These are phyloP conservation scores for Nitzschia palea DNA, from an alignment of 108 stramenopile genomes.

Conservation along the genomic window DNA sequence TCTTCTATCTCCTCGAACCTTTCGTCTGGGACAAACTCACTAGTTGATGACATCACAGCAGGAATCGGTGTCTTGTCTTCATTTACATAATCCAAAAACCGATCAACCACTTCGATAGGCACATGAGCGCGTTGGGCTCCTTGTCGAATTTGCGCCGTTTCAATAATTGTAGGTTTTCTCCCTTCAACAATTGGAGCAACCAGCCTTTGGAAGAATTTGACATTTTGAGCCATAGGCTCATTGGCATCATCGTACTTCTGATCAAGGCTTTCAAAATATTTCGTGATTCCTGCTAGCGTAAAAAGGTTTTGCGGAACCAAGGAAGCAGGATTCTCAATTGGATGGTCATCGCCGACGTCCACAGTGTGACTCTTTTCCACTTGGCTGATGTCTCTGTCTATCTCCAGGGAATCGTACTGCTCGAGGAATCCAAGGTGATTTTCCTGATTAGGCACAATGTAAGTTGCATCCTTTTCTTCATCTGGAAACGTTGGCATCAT, in stretches of 20 bases:
- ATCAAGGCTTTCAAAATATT: slow-evolving; percentile 2
- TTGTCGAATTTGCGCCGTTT: slow-evolving; percentile 28
- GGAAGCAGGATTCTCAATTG: no score
- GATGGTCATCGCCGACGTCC: no score
- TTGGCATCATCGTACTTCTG: background rate
- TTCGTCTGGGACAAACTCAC: background rate
- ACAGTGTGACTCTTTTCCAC: no score
- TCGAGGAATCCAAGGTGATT: slow-evolving; percentile 10
- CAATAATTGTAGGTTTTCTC: slow-evolving; percentile 27
- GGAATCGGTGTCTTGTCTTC: slow-evolving; percentile 1
- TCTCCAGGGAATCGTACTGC: slow-evolving; percentile 12
- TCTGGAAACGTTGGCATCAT: background rate
- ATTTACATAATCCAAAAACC: slow-evolving; percentile 12
- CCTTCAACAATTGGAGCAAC: slow-evolving; percentile 19
- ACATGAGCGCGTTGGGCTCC: slow-evolving; percentile 21
- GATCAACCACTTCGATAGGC: slow-evolving; percentile 13
- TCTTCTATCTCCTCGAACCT: slow-evolving; percentile 28
- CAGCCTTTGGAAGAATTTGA: slow-evolving; percentile 16
- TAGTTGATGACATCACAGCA: background rate
- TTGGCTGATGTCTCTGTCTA: slow-evolving; percentile 3
- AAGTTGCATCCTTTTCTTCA: background rate
- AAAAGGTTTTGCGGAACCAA: background rate
- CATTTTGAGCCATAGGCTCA: background rate
- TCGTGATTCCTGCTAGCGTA: background rate
- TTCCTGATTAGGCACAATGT: background rate